A percentile compares a stretch with the other conserved stretches of the same genome.
Conservation (phyloP, 257 asterid species). For the Solanum bulbocastanum region DNA sequence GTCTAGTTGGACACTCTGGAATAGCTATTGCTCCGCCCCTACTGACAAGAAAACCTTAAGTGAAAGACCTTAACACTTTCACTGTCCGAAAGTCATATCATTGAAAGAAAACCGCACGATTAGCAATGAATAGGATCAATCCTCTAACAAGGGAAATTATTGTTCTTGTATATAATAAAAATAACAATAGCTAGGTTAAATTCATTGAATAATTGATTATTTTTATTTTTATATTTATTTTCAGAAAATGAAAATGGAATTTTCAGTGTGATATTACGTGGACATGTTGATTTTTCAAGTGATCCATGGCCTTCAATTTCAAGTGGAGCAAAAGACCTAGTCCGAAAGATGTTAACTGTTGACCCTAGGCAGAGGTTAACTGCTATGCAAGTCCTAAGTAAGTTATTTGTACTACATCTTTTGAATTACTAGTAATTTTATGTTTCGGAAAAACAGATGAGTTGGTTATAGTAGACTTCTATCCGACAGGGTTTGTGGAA, state of each 20-base stretch:
- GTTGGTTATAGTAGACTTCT: no score
- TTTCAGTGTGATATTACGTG: constrained; percentile 65
- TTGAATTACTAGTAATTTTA: not conserved
- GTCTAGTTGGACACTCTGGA: not conserved
- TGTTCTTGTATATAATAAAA: not conserved
- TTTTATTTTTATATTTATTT: not conserved
- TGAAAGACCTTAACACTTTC: not conserved
- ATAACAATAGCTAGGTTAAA: not conserved
- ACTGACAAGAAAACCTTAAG: no score
- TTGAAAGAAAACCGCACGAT: not conserved
- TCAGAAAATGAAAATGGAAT: constrained; percentile 80
- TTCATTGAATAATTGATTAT: not conserved
- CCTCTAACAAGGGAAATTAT: not conserved
- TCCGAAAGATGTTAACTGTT: constrained; percentile 59
- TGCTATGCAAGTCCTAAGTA: constrained; percentile 83
- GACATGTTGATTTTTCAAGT: constrained; percentile 62
- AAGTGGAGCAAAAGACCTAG: constrained; percentile 73
- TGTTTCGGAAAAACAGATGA: no score
- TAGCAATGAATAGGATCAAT: not conserved
- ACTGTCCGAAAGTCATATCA: not conserved
- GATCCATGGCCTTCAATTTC: constrained; percentile 98
- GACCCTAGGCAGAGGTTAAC: constrained; percentile 79
- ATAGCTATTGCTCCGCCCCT: not conserved
- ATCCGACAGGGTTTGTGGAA: no score
- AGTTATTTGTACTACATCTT: not conserved